Percentiles rank a stretch among this genome's conserved stretches.
Evolutionary conservation across 257 asterid species (phyloP).

Genomic region (Verbascum thapsus): DNA sequence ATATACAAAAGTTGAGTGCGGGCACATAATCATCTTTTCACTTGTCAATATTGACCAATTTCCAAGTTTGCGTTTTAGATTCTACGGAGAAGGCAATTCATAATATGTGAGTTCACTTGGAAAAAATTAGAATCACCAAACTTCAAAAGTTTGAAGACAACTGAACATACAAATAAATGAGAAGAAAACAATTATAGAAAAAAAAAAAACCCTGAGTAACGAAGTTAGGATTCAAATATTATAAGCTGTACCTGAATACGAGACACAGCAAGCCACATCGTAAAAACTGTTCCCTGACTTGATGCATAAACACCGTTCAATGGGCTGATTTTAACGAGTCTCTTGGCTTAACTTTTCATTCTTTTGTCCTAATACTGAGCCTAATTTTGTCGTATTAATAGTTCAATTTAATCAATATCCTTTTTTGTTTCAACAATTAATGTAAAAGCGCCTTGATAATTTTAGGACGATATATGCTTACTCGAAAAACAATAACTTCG

Average conservation of each 20-base stretch:
- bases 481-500: background rate
- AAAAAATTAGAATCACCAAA: background rate
- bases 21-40: background rate
- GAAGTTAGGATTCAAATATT: background rate
- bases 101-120: background rate
- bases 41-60: background rate
- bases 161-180: background rate
- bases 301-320: conserved; percentile 10
- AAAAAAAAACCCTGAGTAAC: conserved; percentile 6
- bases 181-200: background rate
- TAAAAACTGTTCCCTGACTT: background rate
- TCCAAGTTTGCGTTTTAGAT: background rate
- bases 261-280: background rate
- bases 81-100: background rate
- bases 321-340: background rate
- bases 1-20: background rate
- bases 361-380: conserved; percentile 11
- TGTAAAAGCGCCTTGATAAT: background rate
- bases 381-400: too few species aligned
- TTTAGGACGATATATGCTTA: background rate
- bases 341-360: background rate
- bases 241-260: background rate
- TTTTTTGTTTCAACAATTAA: background rate
- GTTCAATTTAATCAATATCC: background rate
- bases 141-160: background rate